These are phyloP conservation scores for Populus tomentosa DNA, from an alignment of 441 rosid species.

Conservation along the genomic window DNA sequence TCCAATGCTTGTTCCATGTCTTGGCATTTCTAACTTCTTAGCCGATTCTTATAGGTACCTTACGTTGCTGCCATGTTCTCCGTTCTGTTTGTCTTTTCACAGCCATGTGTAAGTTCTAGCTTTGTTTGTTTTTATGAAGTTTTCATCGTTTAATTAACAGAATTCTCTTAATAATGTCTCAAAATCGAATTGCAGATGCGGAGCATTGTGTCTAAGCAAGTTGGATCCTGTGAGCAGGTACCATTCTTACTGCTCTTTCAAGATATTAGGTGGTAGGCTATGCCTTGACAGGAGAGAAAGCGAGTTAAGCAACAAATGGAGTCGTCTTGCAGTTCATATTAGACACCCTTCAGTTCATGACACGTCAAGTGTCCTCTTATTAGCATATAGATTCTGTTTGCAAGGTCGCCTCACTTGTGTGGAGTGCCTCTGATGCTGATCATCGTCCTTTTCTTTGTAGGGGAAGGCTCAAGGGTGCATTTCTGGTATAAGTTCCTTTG, in stretches of 20 bases:
- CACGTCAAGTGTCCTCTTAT: not conserved
- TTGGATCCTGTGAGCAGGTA: slow-evolving; percentile 76
- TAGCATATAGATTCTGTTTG: not conserved
- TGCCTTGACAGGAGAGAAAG: not conserved
- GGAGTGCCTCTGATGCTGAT: not conserved
- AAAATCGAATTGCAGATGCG: slow-evolving; percentile 49
- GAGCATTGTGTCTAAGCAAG: slow-evolving; percentile 87
- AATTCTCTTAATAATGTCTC: not conserved
- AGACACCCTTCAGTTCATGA: not conserved
- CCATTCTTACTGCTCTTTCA: not conserved
- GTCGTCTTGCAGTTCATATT: not conserved
- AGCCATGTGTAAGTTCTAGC: slow-evolving; percentile 66
- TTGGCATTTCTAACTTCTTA: slow-evolving; percentile 21
- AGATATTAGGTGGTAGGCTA: not conserved
- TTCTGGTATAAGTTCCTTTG: slow-evolving; percentile 73
- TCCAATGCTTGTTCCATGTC: not conserved
- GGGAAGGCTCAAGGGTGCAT: slow-evolving; percentile 95
- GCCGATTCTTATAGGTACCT: slow-evolving; percentile 56
- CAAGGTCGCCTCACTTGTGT: too few relatives aligned
- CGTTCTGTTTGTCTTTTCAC: slow-evolving; percentile 53
- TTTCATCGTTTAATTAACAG: not conserved
- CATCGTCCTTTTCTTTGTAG: slow-evolving; percentile 26
- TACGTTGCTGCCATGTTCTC: slow-evolving; percentile 69
- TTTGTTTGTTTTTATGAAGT: not conserved
- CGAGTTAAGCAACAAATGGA: not conserved